Evolutionary conservation across 2,329 filamentous ascomycete genomes (phyloP), one percentile per base, ranked within the genome.

Genomic region (Trichoderma cornu-damae): DNA sequence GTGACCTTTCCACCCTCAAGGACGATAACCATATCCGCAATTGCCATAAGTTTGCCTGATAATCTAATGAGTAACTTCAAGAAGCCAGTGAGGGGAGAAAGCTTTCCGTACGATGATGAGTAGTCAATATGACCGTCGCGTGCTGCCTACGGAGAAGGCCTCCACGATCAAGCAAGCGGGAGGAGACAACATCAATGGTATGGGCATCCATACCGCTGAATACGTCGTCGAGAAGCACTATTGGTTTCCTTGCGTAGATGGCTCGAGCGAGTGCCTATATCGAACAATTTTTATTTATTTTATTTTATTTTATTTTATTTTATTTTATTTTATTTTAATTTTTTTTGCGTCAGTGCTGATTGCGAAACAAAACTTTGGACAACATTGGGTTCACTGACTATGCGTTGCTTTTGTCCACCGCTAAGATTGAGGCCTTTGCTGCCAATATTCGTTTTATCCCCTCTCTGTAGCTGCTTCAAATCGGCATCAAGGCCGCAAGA

Each of bases 181-280:
- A 63, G 35, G 80, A 76, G 3, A 81, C 68, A 2, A 67, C 61
- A 6, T 70, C 63, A 9, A 75, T 69, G 0, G 79, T 82, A 3
- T 71, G 65, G 1, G 69, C 68, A 57, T 79, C 78, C 2, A 80
- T 67, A 0, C 71, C 73, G 47, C 76, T 76, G 34, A 80, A 72
- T 0, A 72, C 65, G 51, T 81, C 77, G 56, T 81, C 78, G 0
- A 81, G 63, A 3, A 81, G 30, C 1, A 77, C 16, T 1, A 79
- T 64, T 1, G 70, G 62, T 6, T 64, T 67, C 7, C 68, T 61
- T 1, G 73, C 68, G 58, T 78, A 81, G 0, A 80, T 64, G 1
- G 77, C 77, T 14, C 79, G 69, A 3, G 79, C 78, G 1, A 80
- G 64, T 2, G 74, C 70, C 67, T 75, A 11, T 9, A 9, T 22